Conservation (phyloP, 768 basidiomycete genomes). For the Tephrocybe sp. region DNA sequence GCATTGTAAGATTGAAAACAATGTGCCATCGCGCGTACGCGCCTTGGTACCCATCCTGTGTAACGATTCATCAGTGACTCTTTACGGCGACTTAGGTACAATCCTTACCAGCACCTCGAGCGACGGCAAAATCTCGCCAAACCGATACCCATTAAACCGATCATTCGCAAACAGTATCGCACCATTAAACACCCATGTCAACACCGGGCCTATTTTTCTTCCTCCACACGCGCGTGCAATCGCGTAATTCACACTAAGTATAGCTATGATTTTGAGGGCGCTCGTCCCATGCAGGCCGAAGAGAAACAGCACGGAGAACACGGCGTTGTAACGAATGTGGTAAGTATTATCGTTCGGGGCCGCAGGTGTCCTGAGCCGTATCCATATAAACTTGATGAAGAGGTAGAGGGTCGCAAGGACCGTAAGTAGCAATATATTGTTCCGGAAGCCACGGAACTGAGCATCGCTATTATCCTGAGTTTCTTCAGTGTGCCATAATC, state of each 20-base stretch:
- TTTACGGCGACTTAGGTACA: not conserved
- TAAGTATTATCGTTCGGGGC: conserved; percentile 24
- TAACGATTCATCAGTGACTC: conserved; percentile 6
- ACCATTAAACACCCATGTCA: conserved; percentile 81
- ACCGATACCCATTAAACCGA: conserved; percentile 70
- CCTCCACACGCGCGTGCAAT: conserved; percentile 50
- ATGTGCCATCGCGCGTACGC: conserved; percentile 92
- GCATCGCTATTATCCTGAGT: conserved; percentile 87
- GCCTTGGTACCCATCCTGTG: conserved; percentile 67
- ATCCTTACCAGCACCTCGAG: conserved; percentile 66
- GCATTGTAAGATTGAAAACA: conserved; percentile 94
- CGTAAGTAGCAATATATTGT: conserved; percentile 68
- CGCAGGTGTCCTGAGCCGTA: conserved; percentile 23
- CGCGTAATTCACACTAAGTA: conserved; percentile 69
- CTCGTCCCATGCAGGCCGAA: conserved; percentile 80
- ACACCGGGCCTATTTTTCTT: conserved; percentile 45
- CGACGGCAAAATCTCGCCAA: conserved; percentile 51
- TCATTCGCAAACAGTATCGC: conserved; percentile 78
- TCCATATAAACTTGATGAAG: conserved; percentile 51
- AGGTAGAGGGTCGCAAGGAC: conserved; percentile 53
- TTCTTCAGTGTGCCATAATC: conserved; percentile 7
- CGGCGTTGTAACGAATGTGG: conserved; percentile 58
- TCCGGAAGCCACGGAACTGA: conserved; percentile 88
- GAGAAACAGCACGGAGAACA: conserved; percentile 66
- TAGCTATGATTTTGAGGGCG: conserved; percentile 71